Evolutionary conservation across 2,329 filamentous ascomycete species (phyloP), one percentile per base, ranked within the genome.

Genomic region (Raffaelea deltoideospora): DNA sequence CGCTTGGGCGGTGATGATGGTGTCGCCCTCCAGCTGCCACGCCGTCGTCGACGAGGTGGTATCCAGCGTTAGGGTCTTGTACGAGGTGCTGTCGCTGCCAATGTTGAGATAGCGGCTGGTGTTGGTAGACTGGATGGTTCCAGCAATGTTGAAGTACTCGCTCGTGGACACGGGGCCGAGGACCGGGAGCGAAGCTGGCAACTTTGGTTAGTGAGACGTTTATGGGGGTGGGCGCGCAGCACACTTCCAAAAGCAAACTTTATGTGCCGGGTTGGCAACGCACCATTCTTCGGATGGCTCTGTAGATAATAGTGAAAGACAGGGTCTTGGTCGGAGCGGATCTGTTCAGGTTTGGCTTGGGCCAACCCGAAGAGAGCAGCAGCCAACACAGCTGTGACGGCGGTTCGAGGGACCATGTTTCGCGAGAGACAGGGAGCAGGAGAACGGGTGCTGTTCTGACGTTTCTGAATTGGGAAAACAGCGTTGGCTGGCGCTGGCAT

Each of bases 281-380:
- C 50, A 59, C 58, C 44, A 33, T 66, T 58, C 31, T 57, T 52
- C 6, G 61, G 53, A 37, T 58, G 56, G 3, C 58, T 53, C 48
- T 70, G 67, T 4, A 71, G 54, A 44, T 71, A 70, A 18, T 64
- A 56, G 46, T 72, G 67, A 43, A 61, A 69, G 38, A 69, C 62
- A 3, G 67, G 67, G 7, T 57, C 55, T 38, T 55, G 51, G 9
- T 41, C 43, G 2, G 41, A 40, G 8, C 43, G 43, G 29, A 41
- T 45, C 39, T 43, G 41, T 29, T 45, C 43, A 9, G 43, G 43
- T 22, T 43, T 43, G 22, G 43, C 43, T 15, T 31, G 13, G 14
- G 40, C 34, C 14, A 23, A n/a, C n/a, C n/a, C n/a, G n/a, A n/a
- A n/a, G n/a, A n/a, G n/a, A n/a, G n/a, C n/a, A n/a, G n/a, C n/a